Percentiles rank a stretch among this genome's conserved stretches.
Conservation (phyloP, 2,329 filamentous ascomycete genomes). For the Tolypocladium sp. region DNA sequence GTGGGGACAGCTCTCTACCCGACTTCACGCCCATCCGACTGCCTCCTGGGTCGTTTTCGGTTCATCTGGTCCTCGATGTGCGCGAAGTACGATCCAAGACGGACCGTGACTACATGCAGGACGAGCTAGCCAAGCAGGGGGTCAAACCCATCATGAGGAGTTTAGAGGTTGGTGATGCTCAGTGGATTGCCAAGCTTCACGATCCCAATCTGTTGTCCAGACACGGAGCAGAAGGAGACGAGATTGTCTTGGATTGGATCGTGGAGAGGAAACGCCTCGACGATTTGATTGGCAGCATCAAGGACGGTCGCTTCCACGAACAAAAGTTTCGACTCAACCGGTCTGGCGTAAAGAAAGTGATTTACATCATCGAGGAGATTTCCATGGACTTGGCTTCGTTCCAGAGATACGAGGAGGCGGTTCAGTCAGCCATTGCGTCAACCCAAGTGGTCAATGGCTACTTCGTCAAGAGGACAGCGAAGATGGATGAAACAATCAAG, state of each 20-base stretch:
- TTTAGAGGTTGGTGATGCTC: constrained; percentile 64
- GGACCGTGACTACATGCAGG: constrained; percentile 69
- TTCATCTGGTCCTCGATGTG: constrained; percentile 64
- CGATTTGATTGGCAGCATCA: constrained; percentile 71
- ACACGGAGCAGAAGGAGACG: constrained; percentile 53
- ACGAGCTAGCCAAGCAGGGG: constrained; percentile 58
- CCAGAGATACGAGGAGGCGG: constrained; percentile 53
- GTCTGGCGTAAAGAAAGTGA: constrained; percentile 65
- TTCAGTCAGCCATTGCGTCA: constrained; percentile 65
- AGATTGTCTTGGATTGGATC: constrained; percentile 71
- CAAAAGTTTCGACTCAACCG: constrained; percentile 72
- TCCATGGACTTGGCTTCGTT: constrained; percentile 44
- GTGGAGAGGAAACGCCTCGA: constrained; percentile 74
- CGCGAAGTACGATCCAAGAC: constrained; percentile 66
- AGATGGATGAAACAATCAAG: constrained; percentile 68
- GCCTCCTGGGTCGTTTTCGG: constrained; percentile 56
- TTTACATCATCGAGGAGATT: constrained; percentile 72
- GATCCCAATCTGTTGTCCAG: constrained; percentile 45
- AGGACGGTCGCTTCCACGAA: constrained; percentile 73
- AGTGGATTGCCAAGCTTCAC: constrained; percentile 70
- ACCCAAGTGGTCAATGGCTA: constrained; percentile 73
- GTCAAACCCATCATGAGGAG: constrained; percentile 57
- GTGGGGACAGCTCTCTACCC: constrained; percentile 26
- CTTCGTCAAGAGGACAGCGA: constrained; percentile 67
- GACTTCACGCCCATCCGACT: constrained; percentile 51